Evolutionary conservation across 768 basidiomycete species (phyloP), one percentile per base, ranked within the genome.

Genomic region (Naganishia vaughanmartiniae): DNA sequence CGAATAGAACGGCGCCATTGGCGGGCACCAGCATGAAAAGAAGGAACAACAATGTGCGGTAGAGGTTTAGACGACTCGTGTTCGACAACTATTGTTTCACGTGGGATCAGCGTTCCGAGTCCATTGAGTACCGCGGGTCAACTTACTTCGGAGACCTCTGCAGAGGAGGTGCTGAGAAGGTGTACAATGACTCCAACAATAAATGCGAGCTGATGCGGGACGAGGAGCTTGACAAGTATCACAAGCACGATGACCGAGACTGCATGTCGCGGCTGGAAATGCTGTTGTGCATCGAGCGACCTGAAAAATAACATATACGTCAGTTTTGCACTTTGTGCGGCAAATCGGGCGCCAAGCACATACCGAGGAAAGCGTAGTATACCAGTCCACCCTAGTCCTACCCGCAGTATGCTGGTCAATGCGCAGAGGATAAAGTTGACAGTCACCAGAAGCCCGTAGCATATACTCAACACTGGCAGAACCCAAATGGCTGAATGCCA

Each of bases 171-270:
- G 26, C n/a, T 54, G 2, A 54, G 33, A 31, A 65, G 82, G 71
- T 92, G 91, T 63, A 90, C 87, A n/a, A 88, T 71, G 88, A 91
- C 91, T 73, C 88, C 88, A 24, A 90, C 88, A 28, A 95, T 84
- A 81, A 90, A 93, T 5, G 90, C 92, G 12, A 94, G 90, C 81
- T 96, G 93, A 87, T 91, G 92, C 0, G 93, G 93, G n/a, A 94
- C 84, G 65, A 93, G 82, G 46, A 90, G 73, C 70, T 89, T 85
- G 46, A 93, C 88, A n/a, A 89, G 81, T 19, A 85, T 73, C 63
- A 89, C 84, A 39, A 93, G 85, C 24, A 89, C 58, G 9, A 77
- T 73, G 79, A 92, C 85, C 7, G 89, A 89, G 7, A 87, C 51
- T 30, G 88, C 33, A 3, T 86, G 80, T 51, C 0, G 72, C 70